Percentiles rank a stretch among this genome's conserved stretches.
Conservation (phyloP, 2,329 filamentous ascomycete species). For the Trichoderma asperellum region DNA sequence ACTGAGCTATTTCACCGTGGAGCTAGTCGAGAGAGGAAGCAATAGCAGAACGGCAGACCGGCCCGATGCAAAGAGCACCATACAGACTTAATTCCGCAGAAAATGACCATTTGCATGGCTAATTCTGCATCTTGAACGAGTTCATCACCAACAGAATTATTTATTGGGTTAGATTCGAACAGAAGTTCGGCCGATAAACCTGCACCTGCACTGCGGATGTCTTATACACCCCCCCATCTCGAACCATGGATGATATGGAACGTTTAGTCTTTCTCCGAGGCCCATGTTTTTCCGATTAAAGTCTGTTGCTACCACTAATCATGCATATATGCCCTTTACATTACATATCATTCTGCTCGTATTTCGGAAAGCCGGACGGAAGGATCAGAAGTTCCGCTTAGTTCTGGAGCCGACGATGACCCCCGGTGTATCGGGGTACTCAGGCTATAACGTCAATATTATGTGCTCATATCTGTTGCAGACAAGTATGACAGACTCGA, state of each 20-base stretch:
- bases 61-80: background rate
- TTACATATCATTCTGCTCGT: background rate
- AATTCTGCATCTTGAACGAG: constrained; percentile 19
- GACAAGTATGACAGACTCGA: background rate
- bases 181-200: background rate
- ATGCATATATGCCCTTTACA: background rate
- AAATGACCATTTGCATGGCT: constrained; percentile 16
- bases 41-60: background rate
- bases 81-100: background rate
- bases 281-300: background rate
- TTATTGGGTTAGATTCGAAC: constrained; percentile 10
- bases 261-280: background rate
- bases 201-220: background rate
- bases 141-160: constrained; percentile 25
- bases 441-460: background rate
- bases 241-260: background rate
- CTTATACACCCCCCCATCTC: constrained; percentile 2
- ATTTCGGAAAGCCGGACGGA: background rate
- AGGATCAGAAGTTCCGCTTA: background rate
- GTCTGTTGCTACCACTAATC: background rate
- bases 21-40: background rate
- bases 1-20: background rate
- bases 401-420: background rate
- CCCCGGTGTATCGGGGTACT: background rate
- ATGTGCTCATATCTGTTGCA: background rate